Conservation (phyloP, 2,329 filamentous ascomycete genomes). For the Paradendryphiella salina region DNA sequence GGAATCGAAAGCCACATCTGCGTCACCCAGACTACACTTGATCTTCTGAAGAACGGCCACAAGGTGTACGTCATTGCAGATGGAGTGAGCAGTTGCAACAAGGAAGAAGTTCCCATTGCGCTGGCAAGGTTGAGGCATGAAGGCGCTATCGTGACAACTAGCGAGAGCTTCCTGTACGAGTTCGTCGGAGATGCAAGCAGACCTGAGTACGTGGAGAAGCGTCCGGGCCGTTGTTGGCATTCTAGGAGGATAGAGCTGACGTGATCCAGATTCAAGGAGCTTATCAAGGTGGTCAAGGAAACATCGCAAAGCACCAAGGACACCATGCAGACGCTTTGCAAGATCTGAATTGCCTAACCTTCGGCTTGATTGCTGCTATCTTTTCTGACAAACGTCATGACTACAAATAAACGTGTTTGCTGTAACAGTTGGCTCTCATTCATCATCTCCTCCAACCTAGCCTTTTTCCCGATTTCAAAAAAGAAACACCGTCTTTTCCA, state of each 20-base stretch:
- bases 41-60: slow-evolving; percentile 74
- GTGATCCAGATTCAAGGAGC: slow-evolving; percentile 62
- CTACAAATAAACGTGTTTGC: too few relatives aligned
- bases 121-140: slow-evolving; percentile 73
- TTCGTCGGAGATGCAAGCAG: slow-evolving; percentile 79
- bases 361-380: neutral
- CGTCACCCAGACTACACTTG: slow-evolving; percentile 82
- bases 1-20: slow-evolving; percentile 96
- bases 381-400: neutral
- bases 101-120: slow-evolving; percentile 77
- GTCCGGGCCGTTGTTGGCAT: neutral
- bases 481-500: neutral
- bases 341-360: slow-evolving; percentile 48
- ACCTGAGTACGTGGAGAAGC: slow-evolving; percentile 52
- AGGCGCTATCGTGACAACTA: slow-evolving; percentile 79
- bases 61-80: slow-evolving; percentile 86
- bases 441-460: too few relatives aligned
- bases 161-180: slow-evolving; percentile 90
- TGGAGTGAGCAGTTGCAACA: slow-evolving; percentile 85
- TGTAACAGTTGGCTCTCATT: too few relatives aligned
- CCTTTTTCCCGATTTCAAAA: too few relatives aligned
- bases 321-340: slow-evolving; percentile 67
- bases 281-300: slow-evolving; percentile 80
- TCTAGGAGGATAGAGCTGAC: slow-evolving; percentile 4
- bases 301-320: slow-evolving; percentile 70